Conservation (phyloP, 2,329 filamentous ascomycete species). For the Aurifilum marmelostoma region DNA sequence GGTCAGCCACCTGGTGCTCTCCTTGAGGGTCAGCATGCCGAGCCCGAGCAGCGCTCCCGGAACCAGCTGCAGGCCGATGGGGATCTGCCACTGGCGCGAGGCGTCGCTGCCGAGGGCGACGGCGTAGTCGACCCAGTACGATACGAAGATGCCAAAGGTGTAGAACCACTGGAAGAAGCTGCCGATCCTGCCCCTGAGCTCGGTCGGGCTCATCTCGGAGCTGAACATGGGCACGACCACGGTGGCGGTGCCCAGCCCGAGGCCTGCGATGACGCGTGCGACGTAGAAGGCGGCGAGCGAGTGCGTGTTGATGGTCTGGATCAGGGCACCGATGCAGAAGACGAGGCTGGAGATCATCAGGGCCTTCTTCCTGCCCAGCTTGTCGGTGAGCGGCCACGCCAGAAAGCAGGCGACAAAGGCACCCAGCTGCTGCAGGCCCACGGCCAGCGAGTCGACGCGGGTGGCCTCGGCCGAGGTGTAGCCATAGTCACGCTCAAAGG, state of each 20-base stretch:
- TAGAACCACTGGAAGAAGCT: conserved; percentile 51
- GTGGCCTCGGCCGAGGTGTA: conserved; percentile 34
- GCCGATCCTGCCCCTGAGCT: conserved; percentile 47
- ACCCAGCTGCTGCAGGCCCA: conserved; percentile 39
- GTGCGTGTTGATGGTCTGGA: conserved; percentile 48
- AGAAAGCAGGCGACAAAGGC: conserved; percentile 41
- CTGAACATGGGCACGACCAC: conserved; percentile 48
- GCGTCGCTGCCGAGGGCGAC: conserved; percentile 37
- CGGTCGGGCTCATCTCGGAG: conserved; percentile 51
- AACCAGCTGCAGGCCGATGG: conserved; percentile 55
- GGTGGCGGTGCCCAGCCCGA: conserved; percentile 39
- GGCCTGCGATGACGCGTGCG: conserved; percentile 37
- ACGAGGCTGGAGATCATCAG: conserved; percentile 46
- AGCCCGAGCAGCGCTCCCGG: conserved; percentile 51
- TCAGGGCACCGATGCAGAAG: conserved; percentile 46
- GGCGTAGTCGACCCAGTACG: conserved; percentile 52
- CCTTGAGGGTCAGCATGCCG: conserved; percentile 51
- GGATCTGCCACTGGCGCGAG: conserved; percentile 57
- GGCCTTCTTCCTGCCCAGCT: conserved; percentile 36
- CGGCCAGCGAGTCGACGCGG: conserved; percentile 37
- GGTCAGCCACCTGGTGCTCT: conserved; percentile 55
- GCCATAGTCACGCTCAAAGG: conserved; percentile 38
- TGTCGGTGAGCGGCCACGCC: conserved; percentile 39
- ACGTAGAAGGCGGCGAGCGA: conserved; percentile 41
- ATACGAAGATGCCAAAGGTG: conserved; percentile 37